Conservation (phyloP, 2,329 filamentous ascomycete species). For the Blastomyces silverae region DNA sequence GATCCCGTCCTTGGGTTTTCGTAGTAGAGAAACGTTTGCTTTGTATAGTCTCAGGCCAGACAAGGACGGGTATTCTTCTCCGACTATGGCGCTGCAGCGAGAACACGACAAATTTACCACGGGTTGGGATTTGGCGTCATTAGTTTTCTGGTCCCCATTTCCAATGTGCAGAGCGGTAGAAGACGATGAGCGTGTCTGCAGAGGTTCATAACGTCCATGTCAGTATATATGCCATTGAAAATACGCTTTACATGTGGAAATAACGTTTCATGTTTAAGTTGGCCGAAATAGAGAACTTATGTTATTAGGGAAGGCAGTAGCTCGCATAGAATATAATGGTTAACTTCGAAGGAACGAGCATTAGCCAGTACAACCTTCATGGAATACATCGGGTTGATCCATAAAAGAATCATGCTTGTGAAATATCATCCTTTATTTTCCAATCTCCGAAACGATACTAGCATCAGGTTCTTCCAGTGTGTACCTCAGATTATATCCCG, state of each 20-base stretch:
- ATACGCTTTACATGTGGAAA: neutral
- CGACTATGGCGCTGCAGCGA: slow-evolving; percentile 30
- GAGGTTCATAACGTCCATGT: neutral
- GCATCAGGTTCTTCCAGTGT: slow-evolving; percentile 9
- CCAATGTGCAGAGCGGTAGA: neutral
- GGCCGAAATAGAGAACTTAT: too few relatives aligned
- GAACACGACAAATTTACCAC: slow-evolving; percentile 27
- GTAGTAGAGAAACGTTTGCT: slow-evolving; percentile 37
- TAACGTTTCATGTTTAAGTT: neutral
- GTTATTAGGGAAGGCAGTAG: neutral
- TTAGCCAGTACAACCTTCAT: neutral
- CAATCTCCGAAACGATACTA: neutral
- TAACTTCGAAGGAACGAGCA: neutral
- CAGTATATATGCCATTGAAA: neutral
- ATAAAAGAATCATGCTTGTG: neutral
- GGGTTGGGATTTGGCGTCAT: slow-evolving; percentile 33
- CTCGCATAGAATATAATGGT: neutral
- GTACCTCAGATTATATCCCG: slow-evolving; percentile 24
- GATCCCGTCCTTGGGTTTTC: slow-evolving; percentile 17
- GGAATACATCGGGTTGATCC: neutral
- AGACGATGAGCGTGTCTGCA: neutral
- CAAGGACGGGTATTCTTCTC: slow-evolving; percentile 34
- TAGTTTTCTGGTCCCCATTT: slow-evolving; percentile 28
- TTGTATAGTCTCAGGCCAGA: slow-evolving; percentile 43
- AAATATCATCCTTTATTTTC: neutral